These are phyloP conservation scores for Eutrema heterophyllum DNA, from an alignment of 345 rosid species.

Conservation along the genomic window DNA sequence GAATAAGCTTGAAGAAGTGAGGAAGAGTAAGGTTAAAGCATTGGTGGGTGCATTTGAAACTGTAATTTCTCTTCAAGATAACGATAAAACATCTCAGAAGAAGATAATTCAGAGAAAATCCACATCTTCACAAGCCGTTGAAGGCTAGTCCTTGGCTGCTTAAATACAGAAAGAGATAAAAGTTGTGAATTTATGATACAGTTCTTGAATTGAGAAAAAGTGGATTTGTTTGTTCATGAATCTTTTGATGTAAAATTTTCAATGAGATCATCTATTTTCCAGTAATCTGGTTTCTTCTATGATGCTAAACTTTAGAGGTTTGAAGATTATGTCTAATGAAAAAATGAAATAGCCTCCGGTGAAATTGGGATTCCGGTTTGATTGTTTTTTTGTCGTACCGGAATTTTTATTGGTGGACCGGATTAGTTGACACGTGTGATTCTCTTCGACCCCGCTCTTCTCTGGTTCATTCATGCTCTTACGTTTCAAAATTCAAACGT, in stretches of 20 bases:
- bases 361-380: slow-evolving; percentile 5
- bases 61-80: slow-evolving; percentile 84
- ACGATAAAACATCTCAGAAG: slow-evolving; percentile 34
- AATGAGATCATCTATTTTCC: background rate
- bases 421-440: background rate
- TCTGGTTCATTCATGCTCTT: background rate
- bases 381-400: background rate
- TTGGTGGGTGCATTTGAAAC: slow-evolving; percentile 97
- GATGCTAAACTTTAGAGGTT: background rate
- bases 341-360: background rate
- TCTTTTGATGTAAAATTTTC: slow-evolving; percentile 3
- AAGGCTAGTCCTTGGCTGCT: slow-evolving; percentile 9
- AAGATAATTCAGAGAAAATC: slow-evolving; percentile 17
- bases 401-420: background rate
- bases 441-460: background rate
- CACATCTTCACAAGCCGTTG: slow-evolving; percentile 7
- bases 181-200: slow-evolving; percentile 22
- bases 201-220: background rate
- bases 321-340: background rate
- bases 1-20: slow-evolving; percentile 73
- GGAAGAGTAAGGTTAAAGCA: slow-evolving; percentile 95
- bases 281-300: background rate
- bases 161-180: background rate
- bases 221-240: slow-evolving; percentile 2
- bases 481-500: slow-evolving; percentile 18